Evolutionary conservation across 2,329 filamentous ascomycete species (phyloP), one percentile per base, ranked within the genome.

Genomic region (Fusarium veterinarium): DNA sequence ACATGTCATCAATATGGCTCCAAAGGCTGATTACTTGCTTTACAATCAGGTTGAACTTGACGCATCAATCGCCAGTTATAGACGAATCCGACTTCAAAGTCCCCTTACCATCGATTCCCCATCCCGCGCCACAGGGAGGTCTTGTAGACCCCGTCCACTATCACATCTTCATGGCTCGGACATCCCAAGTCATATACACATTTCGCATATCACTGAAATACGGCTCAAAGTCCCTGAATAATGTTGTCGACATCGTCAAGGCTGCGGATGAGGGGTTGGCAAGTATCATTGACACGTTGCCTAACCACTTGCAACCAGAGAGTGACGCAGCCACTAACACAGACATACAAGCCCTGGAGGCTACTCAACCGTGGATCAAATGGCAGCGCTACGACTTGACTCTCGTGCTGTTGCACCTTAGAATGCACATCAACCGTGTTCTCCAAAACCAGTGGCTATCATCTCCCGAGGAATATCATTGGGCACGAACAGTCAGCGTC

Each of bases 301-400:
- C 42, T 3, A 19, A 16, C 9, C 42, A 58, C 12, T 5, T 58
- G 10, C 55, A 51, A 12, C 55, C 42, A 1, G 55, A 58, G 11
- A 37, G 41, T 7, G 55, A 58, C 5, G 28, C 33, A 2, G n/a
- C 11, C 20, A 58, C 31, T 0, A 30, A 51, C 16, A 23, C 25
- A 58, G 55, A 58, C 20, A 58, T 58, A 4, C 31, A 37, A 12
- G 20, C 23, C 8, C 14, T 51, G 10, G 55, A 58, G 33, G 20
- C 7, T 6, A 23, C 55, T 4, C 55, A 58, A 1, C 55, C 55
- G 8, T 58, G 41, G 55, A 58, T 58, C 14, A 58, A 58, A 23
- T 58, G 55, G 42, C 55, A 58, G 6, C 55, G 42, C 4, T 58
- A 51, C 9, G 55, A 58, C 13, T 8, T 58, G 9, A 58, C 41